Evolutionary conservation across 345 rosid species (phyloP).

Genomic region (Eucalyptus leucophloia): DNA sequence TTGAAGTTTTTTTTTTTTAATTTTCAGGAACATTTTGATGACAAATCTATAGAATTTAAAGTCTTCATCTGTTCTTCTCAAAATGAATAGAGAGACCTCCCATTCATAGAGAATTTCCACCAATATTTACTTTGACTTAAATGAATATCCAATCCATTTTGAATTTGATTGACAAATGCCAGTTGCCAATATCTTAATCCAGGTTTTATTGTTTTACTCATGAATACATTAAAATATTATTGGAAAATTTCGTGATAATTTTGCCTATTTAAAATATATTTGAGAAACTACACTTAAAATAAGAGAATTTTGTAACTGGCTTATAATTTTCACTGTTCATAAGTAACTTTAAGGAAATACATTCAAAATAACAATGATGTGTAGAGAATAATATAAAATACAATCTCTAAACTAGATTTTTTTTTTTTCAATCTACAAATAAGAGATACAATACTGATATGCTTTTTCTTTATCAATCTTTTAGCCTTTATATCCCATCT

Average conservation of each 20-base stretch:
- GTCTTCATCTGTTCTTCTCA: not conserved
- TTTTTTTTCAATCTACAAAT: no score
- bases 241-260: fast-evolving
- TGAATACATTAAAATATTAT: not conserved
- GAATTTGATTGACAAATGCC: not conserved
- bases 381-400: no score
- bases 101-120: not conserved
- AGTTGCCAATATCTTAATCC: not conserved
- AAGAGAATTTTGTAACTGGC: not conserved
- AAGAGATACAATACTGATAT: no score
- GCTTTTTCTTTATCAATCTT: no score
- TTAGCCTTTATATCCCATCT: no score
- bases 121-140: not conserved
- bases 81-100: not conserved
- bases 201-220: not conserved
- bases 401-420: no score
- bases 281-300: fast-evolving
- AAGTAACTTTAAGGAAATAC: fast-evolving
- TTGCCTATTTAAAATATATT: not conserved
- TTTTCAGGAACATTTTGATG: no score
- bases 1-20: no score
- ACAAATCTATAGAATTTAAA: not conserved
- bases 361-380: no score
- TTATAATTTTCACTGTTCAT: no score
- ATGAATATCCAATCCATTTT: no score